phyloP scores from a whole-genome alignment of 2,329 filamentous ascomycete genomes.

The Alternaria sp. region DNA sequence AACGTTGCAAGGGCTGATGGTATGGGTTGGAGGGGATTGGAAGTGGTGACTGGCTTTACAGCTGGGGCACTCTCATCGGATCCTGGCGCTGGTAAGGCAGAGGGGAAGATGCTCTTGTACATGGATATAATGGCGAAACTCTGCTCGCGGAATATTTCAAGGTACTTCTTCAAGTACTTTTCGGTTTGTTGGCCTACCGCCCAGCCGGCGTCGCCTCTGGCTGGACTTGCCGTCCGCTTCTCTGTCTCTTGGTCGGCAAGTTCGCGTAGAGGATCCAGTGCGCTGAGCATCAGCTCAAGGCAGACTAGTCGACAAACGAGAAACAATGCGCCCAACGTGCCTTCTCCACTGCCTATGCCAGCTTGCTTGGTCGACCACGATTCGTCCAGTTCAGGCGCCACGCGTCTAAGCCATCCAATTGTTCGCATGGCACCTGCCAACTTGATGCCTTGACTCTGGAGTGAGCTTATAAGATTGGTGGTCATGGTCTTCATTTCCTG shows the following conservation, averaged over 20 bases:
- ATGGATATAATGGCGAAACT: slow-evolving; percentile 95
- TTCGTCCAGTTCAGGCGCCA: slow-evolving; percentile 79
- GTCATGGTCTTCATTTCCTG: slow-evolving; percentile 89
- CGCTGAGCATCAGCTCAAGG: slow-evolving; percentile 79
- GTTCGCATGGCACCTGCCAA: slow-evolving; percentile 90
- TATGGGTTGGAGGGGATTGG: slow-evolving; percentile 61
- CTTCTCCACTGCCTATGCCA: slow-evolving; percentile 59
- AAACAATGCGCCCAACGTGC: slow-evolving; percentile 82
- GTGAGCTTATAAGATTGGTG: slow-evolving; percentile 78
- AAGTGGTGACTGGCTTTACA: slow-evolving; percentile 28
- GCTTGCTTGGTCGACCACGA: slow-evolving; percentile 41
- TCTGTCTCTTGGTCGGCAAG: slow-evolving; percentile 86
- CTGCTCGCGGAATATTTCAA: slow-evolving; percentile 97
- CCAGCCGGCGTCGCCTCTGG: slow-evolving; percentile 60
- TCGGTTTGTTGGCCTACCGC: slow-evolving; percentile 90
- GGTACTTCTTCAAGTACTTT: slow-evolving; percentile 90
- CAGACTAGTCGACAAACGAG: slow-evolving; percentile 86
- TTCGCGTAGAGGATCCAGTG: slow-evolving; percentile 83
- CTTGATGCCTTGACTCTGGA: slow-evolving; percentile 82
- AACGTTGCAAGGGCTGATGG: slow-evolving; percentile 85
- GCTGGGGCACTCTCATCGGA: slow-evolving; percentile 37
- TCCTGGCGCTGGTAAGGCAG: slow-evolving; percentile 58
- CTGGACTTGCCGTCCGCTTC: slow-evolving; percentile 48
- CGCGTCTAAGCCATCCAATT: slow-evolving; percentile 87
- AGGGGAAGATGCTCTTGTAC: slow-evolving; percentile 88